Evolutionary conservation across 225 moss, liverwort and hornwort genomes (phyloP).

Genomic region (Sphagnum tenellum): DNA sequence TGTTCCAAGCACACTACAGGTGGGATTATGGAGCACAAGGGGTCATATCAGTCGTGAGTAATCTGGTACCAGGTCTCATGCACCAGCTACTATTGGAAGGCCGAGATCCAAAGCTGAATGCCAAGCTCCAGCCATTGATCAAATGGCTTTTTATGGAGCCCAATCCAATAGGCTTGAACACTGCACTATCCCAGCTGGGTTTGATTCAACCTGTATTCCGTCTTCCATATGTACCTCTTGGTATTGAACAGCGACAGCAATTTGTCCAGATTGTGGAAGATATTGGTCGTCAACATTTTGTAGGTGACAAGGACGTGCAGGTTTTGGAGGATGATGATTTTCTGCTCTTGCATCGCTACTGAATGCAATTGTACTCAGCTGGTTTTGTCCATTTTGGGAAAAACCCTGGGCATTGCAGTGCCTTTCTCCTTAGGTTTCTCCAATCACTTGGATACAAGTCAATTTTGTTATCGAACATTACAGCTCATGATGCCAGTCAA

Average conservation of each 20-base stretch:
- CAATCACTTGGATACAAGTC: no score
- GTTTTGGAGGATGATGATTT: conserved; percentile 32
- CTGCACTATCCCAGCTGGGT: conserved; percentile 78
- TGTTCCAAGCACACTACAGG: conserved; percentile 13
- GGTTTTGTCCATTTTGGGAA: no score
- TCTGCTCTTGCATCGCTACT: no score
- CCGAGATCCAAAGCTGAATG: conserved; percentile 50
- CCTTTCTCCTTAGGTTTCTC: no score
- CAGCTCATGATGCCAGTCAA: no score
- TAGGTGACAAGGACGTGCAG: conserved; percentile 36
- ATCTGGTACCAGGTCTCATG: conserved; percentile 67
- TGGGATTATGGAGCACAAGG: conserved; percentile 72
- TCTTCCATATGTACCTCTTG: conserved; percentile 70
- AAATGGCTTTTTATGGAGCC: conserved; percentile 77
- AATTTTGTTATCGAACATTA: no score
- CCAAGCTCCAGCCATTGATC: conserved; percentile 60
- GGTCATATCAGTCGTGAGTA: conserved; percentile 87
- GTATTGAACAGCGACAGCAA: conserved; percentile 34
- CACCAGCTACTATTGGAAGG: conserved; percentile 51
- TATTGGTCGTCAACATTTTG: conserved; percentile 77
- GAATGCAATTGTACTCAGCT: no score
- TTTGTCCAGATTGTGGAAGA: conserved; percentile 69
- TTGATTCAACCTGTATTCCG: conserved; percentile 75
- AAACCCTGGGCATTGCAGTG: no score
- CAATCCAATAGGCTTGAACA: conserved; percentile 82